Conservation (phyloP, 495 filamentous ascomycete genomes). For the Viridothelium virens region DNA sequence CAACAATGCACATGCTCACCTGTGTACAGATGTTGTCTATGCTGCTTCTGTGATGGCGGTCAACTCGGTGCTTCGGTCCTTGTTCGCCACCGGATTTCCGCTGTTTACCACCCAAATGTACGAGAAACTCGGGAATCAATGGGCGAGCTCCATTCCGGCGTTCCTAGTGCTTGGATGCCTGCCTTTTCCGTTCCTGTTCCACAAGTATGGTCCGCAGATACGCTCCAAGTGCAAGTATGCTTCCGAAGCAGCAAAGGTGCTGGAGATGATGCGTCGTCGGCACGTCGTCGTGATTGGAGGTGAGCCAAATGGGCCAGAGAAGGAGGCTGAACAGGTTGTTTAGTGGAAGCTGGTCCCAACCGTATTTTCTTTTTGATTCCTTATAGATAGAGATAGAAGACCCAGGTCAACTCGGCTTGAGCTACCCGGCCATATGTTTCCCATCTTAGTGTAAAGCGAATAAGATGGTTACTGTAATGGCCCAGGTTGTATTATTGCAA, state of each 20-base stretch:
- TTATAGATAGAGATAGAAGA: slow-evolving; percentile 8
- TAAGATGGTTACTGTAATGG: slow-evolving; percentile 8
- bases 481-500: slow-evolving; percentile 12
- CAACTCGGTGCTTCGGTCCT: slow-evolving; percentile 27
- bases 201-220: slow-evolving; percentile 18
- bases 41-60: slow-evolving; percentile 30
- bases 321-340: slow-evolving; percentile 17
- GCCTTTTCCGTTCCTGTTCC: slow-evolving; percentile 20
- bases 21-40: slow-evolving; percentile 26
- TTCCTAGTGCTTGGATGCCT: slow-evolving; percentile 21
- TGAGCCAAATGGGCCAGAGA: slow-evolving; percentile 25
- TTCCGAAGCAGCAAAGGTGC: slow-evolving; percentile 13
- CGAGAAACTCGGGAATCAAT: slow-evolving; percentile 17
- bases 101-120: slow-evolving; percentile 26
- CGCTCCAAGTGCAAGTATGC: slow-evolving; percentile 18
- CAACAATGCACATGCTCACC: slow-evolving; percentile 13
- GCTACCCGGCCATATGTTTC: slow-evolving; percentile 8
- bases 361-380: slow-evolving; percentile 5
- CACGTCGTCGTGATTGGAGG: slow-evolving; percentile 24
- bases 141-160: slow-evolving; percentile 20
- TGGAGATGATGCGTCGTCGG: slow-evolving; percentile 21
- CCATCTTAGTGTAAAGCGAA: not conserved
- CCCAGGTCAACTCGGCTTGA: slow-evolving; percentile 9
- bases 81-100: slow-evolving; percentile 29
- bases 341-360: slow-evolving; percentile 7